These are phyloP conservation scores for Fusarium sp. DNA, from an alignment of 2,329 filamentous ascomycete genomes.

Conservation along the genomic window DNA sequence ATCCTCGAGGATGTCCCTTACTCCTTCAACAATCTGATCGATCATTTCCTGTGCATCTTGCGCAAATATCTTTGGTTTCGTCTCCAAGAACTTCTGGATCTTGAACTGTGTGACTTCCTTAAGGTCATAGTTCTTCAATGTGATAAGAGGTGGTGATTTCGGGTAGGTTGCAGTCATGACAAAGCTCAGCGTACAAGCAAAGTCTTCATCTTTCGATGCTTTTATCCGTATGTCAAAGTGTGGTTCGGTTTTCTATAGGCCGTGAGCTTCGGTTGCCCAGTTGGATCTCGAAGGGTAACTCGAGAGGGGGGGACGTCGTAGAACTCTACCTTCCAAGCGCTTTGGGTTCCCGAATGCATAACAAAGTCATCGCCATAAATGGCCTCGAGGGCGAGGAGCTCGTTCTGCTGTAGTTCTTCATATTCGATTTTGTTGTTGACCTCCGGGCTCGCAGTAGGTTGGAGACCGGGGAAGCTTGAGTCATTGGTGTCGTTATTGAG, in stretches of 20 bases:
- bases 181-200: conserved; percentile 78
- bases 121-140: conserved; percentile 73
- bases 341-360: conserved; percentile 74
- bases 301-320: conserved; percentile 24
- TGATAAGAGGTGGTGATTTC: conserved; percentile 80
- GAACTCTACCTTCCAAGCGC: conserved; percentile 82
- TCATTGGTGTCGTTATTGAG: conserved; percentile 56
- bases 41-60: conserved; percentile 68
- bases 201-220: conserved; percentile 77
- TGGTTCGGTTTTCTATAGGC: conserved; percentile 77
- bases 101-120: conserved; percentile 77
- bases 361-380: conserved; percentile 93
- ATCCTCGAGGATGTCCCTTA: conserved; percentile 84
- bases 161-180: conserved; percentile 92
- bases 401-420: conserved; percentile 86
- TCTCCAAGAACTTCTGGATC: conserved; percentile 72
- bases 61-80: conserved; percentile 65
- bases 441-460: conserved; percentile 54
- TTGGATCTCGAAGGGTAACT: conserved; percentile 19
- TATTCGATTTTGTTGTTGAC: conserved; percentile 70
- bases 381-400: conserved; percentile 84
- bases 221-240: conserved; percentile 84
- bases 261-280: conserved; percentile 36
- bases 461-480: conserved; percentile 64
- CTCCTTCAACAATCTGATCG: conserved; percentile 73